A percentile compares a stretch with the other conserved stretches of the same genome.
phyloP scores from a whole-genome alignment of 257 asterid species.

The Fraxinus pennsylvanica region DNA sequence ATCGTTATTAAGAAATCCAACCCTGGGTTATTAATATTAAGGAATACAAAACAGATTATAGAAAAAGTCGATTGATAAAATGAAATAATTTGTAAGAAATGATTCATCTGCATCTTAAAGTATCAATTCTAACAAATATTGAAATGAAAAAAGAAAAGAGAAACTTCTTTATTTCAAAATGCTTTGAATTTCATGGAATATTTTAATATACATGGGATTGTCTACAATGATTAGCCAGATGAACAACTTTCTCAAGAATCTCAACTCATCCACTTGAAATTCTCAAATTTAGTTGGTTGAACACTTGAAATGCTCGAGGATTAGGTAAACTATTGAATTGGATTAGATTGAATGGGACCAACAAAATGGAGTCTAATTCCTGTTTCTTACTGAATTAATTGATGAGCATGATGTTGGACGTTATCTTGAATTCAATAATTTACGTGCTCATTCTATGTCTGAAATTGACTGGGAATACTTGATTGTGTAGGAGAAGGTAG shows the following conservation, averaged over 20 bases:
- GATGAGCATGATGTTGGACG: background rate
- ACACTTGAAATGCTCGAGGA: background rate
- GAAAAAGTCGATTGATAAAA: background rate
- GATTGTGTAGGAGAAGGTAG: slow-evolving; percentile 59
- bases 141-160: background rate
- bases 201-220: background rate
- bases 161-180: too few relatives aligned
- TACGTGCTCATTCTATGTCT: background rate
- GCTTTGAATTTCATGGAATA: background rate
- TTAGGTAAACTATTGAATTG: background rate
- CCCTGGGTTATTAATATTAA: background rate
- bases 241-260: background rate
- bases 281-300: background rate
- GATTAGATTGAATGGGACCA: background rate
- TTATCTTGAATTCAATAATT: background rate
- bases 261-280: background rate
- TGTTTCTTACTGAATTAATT: too few relatives aligned
- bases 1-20: too few relatives aligned
- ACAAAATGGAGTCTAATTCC: background rate
- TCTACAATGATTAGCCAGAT: background rate
- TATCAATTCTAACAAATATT: too few relatives aligned
- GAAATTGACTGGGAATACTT: background rate
- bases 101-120: too few relatives aligned
- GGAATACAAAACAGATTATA: background rate
- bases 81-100: background rate